Conservation (phyloP, 1,284 basidiomycete species). For the Termitomyces sp. region DNA sequence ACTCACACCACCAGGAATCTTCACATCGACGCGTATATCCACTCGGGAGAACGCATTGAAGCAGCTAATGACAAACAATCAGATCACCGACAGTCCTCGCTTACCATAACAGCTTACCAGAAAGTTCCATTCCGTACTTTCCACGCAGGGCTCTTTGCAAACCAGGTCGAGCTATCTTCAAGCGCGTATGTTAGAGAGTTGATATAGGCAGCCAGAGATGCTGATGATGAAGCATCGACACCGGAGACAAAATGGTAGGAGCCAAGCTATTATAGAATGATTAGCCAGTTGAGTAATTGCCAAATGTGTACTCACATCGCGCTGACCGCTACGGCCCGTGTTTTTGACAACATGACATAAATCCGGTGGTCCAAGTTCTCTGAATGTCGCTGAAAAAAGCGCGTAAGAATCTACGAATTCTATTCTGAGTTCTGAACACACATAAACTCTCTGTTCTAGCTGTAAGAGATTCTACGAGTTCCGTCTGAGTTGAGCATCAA, state of each 20-base stretch:
- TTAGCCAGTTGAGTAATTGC: not conserved
- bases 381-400: conserved; percentile 70
- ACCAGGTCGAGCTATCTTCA: conserved; percentile 91
- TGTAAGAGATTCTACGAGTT: conserved; percentile 85
- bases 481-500: conserved; percentile 50
- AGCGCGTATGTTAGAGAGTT: conserved; percentile 96
- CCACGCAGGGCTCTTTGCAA: conserved; percentile 83
- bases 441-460: conserved; percentile 91
- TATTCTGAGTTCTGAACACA: conserved; percentile 36
- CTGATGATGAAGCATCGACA: conserved; percentile 95
- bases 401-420: conserved; percentile 16
- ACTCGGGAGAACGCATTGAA: conserved; percentile 98
- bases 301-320: conserved; percentile 68
- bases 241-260: conserved; percentile 96
- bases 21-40: conserved; percentile 96
- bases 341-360: conserved; percentile 95
- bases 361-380: conserved; percentile 96
- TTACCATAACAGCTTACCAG: conserved; percentile 54
- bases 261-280: conserved; percentile 53
- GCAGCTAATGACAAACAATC: conserved; percentile 50
- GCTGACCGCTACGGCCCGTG: conserved; percentile 75
- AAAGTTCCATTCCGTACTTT: conserved; percentile 93
- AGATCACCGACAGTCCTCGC: not conserved
- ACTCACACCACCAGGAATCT: conserved; percentile 95
- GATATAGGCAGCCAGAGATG: conserved; percentile 95